phyloP scores from a whole-genome alignment of 805 yeast genomes.

The Sugiyamaella chiloensis region DNA sequence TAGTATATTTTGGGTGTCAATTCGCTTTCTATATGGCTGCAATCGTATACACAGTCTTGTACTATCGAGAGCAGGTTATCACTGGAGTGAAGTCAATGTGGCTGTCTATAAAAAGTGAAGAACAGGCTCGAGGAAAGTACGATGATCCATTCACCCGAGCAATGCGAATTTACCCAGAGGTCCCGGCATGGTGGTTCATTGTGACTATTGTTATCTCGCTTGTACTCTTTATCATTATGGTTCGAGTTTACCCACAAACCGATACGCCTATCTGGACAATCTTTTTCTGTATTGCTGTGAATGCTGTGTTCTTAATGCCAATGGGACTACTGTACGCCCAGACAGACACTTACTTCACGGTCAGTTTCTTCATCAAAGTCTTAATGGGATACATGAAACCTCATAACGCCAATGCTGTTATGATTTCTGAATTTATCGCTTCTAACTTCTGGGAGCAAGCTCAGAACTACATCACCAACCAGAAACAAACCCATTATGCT shows the following conservation, averaged over 20 bases:
- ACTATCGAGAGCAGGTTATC: constrained; percentile 19
- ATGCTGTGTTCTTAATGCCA: constrained; percentile 56
- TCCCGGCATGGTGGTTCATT: constrained; percentile 74
- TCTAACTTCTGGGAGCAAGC: constrained; percentile 55
- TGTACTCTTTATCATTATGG: constrained; percentile 41
- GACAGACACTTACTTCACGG: constrained; percentile 53
- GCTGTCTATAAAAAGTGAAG: constrained; percentile 26
- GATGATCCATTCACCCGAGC: constrained; percentile 30
- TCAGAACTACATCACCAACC: constrained; percentile 53
- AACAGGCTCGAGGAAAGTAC: constrained; percentile 52
- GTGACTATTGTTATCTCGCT: constrained; percentile 43
- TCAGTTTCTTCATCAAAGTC: constrained; percentile 60
- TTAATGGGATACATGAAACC: constrained; percentile 65
- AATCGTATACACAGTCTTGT: constrained; percentile 39
- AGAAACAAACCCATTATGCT: constrained; percentile 57
- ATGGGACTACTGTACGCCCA: constrained; percentile 57
- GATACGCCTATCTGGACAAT: constrained; percentile 62
- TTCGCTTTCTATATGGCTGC: constrained; percentile 57
- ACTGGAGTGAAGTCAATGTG: constrained; percentile 17
- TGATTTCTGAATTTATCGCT: constrained; percentile 47
- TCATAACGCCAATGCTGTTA: constrained; percentile 53
- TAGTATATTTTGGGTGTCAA: constrained; percentile 48
- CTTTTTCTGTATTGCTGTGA: constrained; percentile 54
- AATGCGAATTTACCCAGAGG: constrained; percentile 57
- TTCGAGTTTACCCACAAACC: constrained; percentile 38